Evolutionary conservation across 2,329 filamentous ascomycete species (phyloP).

Genomic region (Calonectria multiphialidica): DNA sequence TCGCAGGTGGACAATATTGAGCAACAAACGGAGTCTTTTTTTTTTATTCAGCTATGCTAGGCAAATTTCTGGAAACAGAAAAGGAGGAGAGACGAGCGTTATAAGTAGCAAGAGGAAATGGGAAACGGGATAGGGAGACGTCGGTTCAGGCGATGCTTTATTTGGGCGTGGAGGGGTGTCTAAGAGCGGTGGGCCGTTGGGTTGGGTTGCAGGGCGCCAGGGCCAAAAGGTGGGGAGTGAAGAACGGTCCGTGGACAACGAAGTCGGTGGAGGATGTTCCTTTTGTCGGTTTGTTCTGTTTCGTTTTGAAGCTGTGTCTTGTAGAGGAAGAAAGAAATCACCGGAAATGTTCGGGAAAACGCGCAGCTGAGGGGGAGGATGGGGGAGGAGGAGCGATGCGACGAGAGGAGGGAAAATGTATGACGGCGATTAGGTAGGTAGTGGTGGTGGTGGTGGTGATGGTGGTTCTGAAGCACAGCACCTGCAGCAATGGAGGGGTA

Average conservation of each 20-base stretch:
- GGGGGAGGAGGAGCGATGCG: not conserved
- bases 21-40: conserved; percentile 35
- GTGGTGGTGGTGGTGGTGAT: conserved; percentile 3
- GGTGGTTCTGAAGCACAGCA: not conserved
- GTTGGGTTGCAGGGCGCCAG: conserved; percentile 45
- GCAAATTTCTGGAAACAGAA: conserved; percentile 36
- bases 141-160: conserved; percentile 35
- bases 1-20: conserved; percentile 29
- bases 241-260: conserved; percentile 21
- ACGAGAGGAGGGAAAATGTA: conserved; percentile 1
- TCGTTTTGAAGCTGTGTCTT: not conserved
- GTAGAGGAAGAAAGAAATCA: not conserved
- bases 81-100: conserved; percentile 21
- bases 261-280: conserved; percentile 1
- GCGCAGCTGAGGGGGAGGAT: not conserved
- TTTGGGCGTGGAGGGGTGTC: conserved; percentile 43
- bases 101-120: conserved; percentile 10
- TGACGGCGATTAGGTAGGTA: not conserved
- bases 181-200: conserved; percentile 46
- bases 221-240: conserved; percentile 37
- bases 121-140: conserved; percentile 8
- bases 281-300: not conserved
- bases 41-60: conserved; percentile 44
- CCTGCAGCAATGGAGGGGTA: conserved; percentile 18
- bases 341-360: not conserved